A percentile compares a stretch with the other conserved stretches of the same genome.
Conservation (phyloP, 352 stramenopile species). For the Stephanocyclus meneghinianus region DNA sequence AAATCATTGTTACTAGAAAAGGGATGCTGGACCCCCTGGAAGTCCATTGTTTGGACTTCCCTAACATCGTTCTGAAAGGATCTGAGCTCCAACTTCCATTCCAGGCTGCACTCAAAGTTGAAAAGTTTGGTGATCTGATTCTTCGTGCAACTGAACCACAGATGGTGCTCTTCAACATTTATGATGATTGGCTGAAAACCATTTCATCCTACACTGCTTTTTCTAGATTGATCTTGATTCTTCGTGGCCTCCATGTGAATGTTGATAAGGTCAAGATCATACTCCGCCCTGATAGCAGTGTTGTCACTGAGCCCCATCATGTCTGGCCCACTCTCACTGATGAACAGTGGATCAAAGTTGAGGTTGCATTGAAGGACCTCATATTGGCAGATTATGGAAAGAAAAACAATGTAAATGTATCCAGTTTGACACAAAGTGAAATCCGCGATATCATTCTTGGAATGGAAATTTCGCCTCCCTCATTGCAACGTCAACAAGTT, state of each 20-base stretch:
- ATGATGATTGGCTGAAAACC: conserved; percentile 99
- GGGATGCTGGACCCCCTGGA: conserved; percentile 99
- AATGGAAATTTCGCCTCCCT: conserved; percentile 99
- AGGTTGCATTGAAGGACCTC: conserved; percentile 98
- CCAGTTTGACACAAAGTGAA: conserved; percentile 98
- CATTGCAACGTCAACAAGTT: conserved; percentile 98
- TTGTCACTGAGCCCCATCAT: conserved; percentile 98
- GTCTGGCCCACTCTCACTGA: conserved; percentile 98
- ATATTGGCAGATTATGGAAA: conserved; percentile 99
- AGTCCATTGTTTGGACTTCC: conserved; percentile 99
- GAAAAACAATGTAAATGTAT: conserved; percentile 99
- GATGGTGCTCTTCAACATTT: conserved; percentile 99
- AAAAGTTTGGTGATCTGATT: conserved; percentile 99
- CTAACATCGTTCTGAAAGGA: conserved; percentile 99
- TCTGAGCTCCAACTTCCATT: conserved; percentile 99
- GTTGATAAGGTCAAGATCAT: conserved; percentile 89
- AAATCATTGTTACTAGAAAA: conserved; percentile 99
- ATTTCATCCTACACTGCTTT: conserved; percentile 99
- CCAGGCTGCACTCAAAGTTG: conserved; percentile 98
- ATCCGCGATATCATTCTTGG: conserved; percentile 99
- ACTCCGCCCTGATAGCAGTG: conserved; percentile 95
- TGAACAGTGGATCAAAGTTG: conserved; percentile 99
- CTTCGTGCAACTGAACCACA: conserved; percentile 98
- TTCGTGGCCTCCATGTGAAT: conserved; percentile 97
- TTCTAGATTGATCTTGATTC: conserved; percentile 98